These are phyloP conservation scores for Ceratocystis harringtonii DNA, from an alignment of 2,329 filamentous ascomycete species.

Conservation along the genomic window DNA sequence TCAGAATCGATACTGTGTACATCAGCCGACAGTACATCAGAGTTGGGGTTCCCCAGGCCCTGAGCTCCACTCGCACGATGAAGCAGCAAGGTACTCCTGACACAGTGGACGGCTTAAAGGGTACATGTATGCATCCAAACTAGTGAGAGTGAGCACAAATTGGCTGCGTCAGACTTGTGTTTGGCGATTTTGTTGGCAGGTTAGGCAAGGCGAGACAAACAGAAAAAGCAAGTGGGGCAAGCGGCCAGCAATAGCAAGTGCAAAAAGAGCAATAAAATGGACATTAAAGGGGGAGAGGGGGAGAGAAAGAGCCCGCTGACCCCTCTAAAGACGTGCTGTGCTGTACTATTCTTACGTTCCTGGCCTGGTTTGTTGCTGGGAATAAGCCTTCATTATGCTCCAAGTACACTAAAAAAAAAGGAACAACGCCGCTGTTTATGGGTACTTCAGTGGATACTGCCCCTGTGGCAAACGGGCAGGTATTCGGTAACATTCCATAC, in stretches of 20 bases:
- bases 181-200: background rate
- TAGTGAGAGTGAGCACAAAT: background rate
- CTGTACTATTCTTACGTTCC: background rate
- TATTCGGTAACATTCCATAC: background rate
- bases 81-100: background rate
- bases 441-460: conserved; percentile 1
- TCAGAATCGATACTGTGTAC: background rate
- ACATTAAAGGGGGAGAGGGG: background rate
- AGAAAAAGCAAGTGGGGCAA: background rate
- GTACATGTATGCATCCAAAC: background rate
- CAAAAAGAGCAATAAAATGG: background rate
- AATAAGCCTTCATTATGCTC: background rate
- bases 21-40: background rate
- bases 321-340: background rate
- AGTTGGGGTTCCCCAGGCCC: background rate
- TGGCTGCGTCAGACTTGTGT: background rate
- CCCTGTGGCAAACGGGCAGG: conserved; percentile 1
- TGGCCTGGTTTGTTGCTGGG: background rate
- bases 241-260: background rate
- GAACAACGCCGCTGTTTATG: background rate
- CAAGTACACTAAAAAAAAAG: background rate
- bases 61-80: background rate
- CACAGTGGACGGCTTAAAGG: background rate
- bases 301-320: background rate
- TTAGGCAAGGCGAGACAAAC: background rate